Evolutionary conservation across 306 rosid genomes (phyloP), one percentile per base, ranked within the genome.

Genomic region (Cucurbita ficifolia): DNA sequence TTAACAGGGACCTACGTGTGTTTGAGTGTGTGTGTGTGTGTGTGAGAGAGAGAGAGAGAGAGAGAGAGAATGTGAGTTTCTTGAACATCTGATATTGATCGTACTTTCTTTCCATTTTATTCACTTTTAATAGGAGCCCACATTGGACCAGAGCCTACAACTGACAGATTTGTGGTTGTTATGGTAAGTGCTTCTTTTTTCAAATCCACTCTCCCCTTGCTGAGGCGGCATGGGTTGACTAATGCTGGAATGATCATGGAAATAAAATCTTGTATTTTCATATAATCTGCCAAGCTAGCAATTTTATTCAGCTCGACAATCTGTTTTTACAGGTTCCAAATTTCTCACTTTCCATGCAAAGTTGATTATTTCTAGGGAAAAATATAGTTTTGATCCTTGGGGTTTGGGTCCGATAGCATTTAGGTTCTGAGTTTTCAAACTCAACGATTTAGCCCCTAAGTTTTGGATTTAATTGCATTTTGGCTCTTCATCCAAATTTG

Each of bases 71-170:
- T 53, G 29, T 29, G 51, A 51, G 21, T 75, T 36, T 61, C 22
- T 35, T 49, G 6, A 4, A 33, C 19, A 9, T 63, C 19, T 61
- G 19, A 63, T 36, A 4, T 70, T 49, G 43, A 49, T 70, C 50
- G 24, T 61, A 33, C 67, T 21, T n/a, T 62, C 64, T 61, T 24
- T 55, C 38, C 62, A 65, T 73, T 61, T 59, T 22, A 38, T 3
- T 13, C 6, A 72, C 71, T 76, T 48, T 72, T 75, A 62, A 43
- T 81, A 94, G 99, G 99, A 76, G 96, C 99, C 81, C 97, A 94
- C 81, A 94, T 94, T 79, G 99, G 99, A 78, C 99, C 99, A 0
- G 99, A 94, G 77, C 99, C 97, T 72, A 94, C 99, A 56, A 94
- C 99, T 0, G 99, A 94, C 83, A 89, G 99, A 80, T 94, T 94